Base-by-base conservation (phyloP, 2,329 filamentous ascomycete genomes). In the Neocucurbitaria cava region DNA sequence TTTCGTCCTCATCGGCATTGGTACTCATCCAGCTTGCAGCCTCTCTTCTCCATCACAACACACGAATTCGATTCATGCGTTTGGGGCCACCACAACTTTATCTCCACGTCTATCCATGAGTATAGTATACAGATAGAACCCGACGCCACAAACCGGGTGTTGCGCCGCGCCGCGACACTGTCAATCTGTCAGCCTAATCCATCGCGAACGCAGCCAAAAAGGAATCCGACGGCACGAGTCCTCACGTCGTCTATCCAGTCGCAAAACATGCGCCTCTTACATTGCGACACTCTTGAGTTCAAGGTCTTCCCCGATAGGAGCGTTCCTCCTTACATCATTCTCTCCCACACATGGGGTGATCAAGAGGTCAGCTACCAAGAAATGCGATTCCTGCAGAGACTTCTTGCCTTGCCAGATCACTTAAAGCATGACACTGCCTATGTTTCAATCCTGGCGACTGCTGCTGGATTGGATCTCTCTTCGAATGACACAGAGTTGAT, bases 301-400 rank as follows among this genome's bases (percentile, higher is more conserved):
- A 17, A 51, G 24, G 30, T 44, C 18, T 51, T 51, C 49, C 38
- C 43, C 38, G 49, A 46, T 35, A 44, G 58, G 21, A 11, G 36
- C 7, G 23, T 33, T 28, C 60, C 60, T 28, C 38, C 48, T n/a
- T 63, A 63, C 45, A 40, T 42, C 13, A 65, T 63, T 9, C 58
- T 63, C 9, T 59, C 56, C 23, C 58, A 61, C 28, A 61, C 52
- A 9, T 61, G 49, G 58, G 54, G 53, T 17, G 24, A 54, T 10
- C 49, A 62, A 23, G 59, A 62, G 49, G 53, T 62, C 20, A 62
- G 18, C 18, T 59, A 50, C 33, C 20, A 53, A 18, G 59, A 62
- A 26, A 45, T 59, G 56, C 11, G 52, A 2, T 44, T 53, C 13
- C 17, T 53, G 15, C 38, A 48, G 24, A 31, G 28, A 21, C 23